phyloP scores from a whole-genome alignment of 192 early-diverging fungal genomes.

The Entomortierella lignicola region DNA sequence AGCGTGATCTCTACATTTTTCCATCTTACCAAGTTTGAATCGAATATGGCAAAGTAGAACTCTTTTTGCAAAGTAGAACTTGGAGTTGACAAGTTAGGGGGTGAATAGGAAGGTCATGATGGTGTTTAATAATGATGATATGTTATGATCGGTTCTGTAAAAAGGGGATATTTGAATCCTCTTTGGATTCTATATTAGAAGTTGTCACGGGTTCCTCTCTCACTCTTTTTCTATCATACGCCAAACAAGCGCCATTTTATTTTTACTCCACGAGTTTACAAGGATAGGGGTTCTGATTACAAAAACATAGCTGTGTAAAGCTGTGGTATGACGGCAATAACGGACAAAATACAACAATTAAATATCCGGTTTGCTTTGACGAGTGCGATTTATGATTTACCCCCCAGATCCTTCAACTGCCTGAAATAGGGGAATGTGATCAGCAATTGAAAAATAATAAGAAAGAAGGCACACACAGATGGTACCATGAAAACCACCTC shows the following conservation, averaged over 20 bases:
- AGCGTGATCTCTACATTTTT: not conserved
- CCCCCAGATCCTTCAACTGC: too few species aligned
- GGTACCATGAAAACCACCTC: too few species aligned
- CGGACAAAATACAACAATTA: too few species aligned
- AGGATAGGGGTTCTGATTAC: slow-evolving; percentile 14
- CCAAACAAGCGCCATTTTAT: not conserved
- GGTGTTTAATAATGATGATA: not conserved
- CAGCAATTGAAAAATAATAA: too few species aligned
- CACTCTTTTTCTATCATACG: not conserved
- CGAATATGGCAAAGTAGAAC: not conserved
- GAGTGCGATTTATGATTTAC: too few species aligned
- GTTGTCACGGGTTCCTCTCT: slow-evolving; percentile 8
- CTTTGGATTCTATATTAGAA: slow-evolving; percentile 4
- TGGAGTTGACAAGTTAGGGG: not conserved
- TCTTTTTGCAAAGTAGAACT: not conserved
- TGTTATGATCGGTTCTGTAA: not conserved
- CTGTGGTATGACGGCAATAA: slow-evolving; percentile 20
- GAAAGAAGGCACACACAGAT: too few species aligned
- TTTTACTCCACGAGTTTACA: slow-evolving; percentile 11
- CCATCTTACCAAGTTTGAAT: not conserved
- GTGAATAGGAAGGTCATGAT: not conserved
- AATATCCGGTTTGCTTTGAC: too few species aligned
- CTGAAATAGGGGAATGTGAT: too few species aligned
- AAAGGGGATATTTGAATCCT: not conserved
- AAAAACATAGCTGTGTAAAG: slow-evolving; percentile 2